These are phyloP conservation scores for Coprinopsis strossmayeri DNA, from an alignment of 768 basidiomycete genomes.

Conservation along the genomic window DNA sequence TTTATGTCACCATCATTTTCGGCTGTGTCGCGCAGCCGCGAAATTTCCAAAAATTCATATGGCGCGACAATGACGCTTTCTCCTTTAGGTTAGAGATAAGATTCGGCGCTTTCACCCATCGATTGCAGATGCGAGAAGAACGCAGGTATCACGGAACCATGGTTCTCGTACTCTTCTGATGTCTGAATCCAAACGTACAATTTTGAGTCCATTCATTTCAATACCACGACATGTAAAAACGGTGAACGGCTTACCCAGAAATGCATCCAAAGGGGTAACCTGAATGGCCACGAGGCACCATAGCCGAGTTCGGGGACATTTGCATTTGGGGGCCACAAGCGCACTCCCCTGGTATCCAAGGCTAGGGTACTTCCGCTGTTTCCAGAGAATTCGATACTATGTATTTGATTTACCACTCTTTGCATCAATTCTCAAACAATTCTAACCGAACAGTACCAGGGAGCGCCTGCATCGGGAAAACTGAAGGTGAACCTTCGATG, in stretches of 20 bases:
- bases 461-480: not conserved
- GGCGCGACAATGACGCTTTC: slow-evolving; percentile 8
- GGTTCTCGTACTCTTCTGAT: not conserved
- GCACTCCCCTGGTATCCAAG: not conserved
- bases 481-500: not conserved
- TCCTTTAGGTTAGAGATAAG: not conserved
- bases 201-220: not conserved
- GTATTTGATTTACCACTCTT: too few relatives aligned
- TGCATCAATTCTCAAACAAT: too few relatives aligned
- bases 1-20: slow-evolving; percentile 13
- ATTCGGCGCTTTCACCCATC: not conserved
- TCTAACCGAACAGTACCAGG: too few relatives aligned
- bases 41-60: slow-evolving; percentile 5
- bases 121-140: not conserved
- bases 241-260: not conserved
- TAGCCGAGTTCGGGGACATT: not conserved
- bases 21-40: slow-evolving; percentile 4
- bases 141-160: not conserved
- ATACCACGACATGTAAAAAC: not conserved
- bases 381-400: too few relatives aligned
- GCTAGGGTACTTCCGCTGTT: not conserved
- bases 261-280: not conserved
- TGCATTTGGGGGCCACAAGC: too few relatives aligned
- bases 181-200: not conserved
- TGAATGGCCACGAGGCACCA: not conserved